Base-by-base conservation (phyloP, 225 moss, liverwort and hornwort species). In the Pseudoscleropodium purum region DNA sequence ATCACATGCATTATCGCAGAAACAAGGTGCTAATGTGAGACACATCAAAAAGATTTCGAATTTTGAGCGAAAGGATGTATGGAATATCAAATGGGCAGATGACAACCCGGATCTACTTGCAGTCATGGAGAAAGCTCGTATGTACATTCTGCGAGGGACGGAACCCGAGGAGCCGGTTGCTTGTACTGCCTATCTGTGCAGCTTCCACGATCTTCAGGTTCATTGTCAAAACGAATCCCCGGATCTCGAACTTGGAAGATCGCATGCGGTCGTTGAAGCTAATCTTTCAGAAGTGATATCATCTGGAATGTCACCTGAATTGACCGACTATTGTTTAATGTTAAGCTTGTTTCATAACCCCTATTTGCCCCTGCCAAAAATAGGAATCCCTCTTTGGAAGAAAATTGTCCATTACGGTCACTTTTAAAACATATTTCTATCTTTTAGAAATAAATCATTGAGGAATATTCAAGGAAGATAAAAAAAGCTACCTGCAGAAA, bases 11-110 rank as follows among this genome's bases (percentile, higher is more conserved):
- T 60, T 26, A 64, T 73, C 45, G 84, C 91, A 92, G 91, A 92
- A 92, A 91, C 73, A 89, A 85, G 90, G 73, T 86, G 88, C 72
- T 29, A 59, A 51, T 82, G 56, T 84, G 82, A 86, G 76, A 54
- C 65, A 83, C n/a, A 84, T 57, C 31, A 91, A 90, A 47, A 95
- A 78, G 92, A 88, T 97, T 70, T 77, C 89, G 26, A 92, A 96
- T 64, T 99, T 99, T 72, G 97, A 96, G 93, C 95, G 99, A 56
- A 96, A 95, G 84, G 97, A 97, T 91, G 96, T 97, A 41, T 99
- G 97, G 99, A 95, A 94, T 85, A 95, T 95, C 85, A 99, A 97
- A 89, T 99, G 99, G 99, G 99, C 99, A 88, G 94, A 95, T 92
- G 99, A 99, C 90, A 99, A 99, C 87, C 95, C 96, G 41, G 94